Evolutionary conservation across 1,284 basidiomycete species (phyloP), one percentile per base, ranked within the genome.

Genomic region (Blastosporella zonata): DNA sequence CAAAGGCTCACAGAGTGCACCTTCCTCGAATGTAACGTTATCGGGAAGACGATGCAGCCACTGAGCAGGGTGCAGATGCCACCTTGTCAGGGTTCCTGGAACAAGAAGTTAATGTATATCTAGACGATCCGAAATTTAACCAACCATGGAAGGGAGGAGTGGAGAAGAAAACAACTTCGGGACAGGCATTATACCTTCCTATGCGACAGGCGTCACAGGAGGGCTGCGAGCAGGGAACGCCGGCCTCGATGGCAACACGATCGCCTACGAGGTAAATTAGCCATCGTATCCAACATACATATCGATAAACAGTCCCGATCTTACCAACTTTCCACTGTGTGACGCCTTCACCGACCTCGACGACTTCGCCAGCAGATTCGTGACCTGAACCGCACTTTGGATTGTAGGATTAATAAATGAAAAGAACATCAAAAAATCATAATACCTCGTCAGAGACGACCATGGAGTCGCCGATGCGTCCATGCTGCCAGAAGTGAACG

Each of bases 401-500:
- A 37, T 37, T 15, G 25, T 23, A 45, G 53, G n/a, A 47, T 13
- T 2, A 1, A 51, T 47, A 6, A 25, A 29, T 4, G 18, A 21
- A 3, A 39, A 25, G 6, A 22, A 18, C 10, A 25, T n/a, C 9
- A 9, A 13, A n/a, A 20, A 13, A 25, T 9, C 34, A 36, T 27
- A 54, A 48, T 52, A 78, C 79, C 66, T 82, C 79, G 50, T 82
- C 81, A 21, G 74, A 77, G 27, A 84, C 82, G 22, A 83, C 67
- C 82, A 84, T 84, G 0, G 79, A 79, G 55, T 81, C 78, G 15
- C 81, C 81, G 45, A 84, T 74, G 25, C 76, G 66, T 2, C 81
- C 81, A 61, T 84, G 80, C 55, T 81, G 72, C 81, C 81, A 83
- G 61, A 83, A 84, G 59, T 83, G 81, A 54, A 83, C 77, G 52